These are phyloP conservation scores for Mucor plumbeus DNA, from an alignment of 371 early-diverging fungal species.

Conservation along the genomic window DNA sequence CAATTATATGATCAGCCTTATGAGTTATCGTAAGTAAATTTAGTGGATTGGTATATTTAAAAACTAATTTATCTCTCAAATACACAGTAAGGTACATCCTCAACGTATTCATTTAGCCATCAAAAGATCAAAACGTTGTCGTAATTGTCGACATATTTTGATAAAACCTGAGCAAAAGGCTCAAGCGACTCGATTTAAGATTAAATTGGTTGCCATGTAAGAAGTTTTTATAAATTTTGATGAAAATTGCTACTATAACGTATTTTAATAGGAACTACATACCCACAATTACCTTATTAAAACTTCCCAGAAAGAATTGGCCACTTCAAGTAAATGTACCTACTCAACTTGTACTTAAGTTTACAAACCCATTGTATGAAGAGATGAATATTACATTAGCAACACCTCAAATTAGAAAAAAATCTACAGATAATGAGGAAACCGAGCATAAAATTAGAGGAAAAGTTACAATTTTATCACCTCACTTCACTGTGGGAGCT, in stretches of 20 bases:
- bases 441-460: constrained; percentile 31
- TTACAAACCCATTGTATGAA: constrained; percentile 84
- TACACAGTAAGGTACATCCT: constrained; percentile 65
- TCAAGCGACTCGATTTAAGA: constrained; percentile 83
- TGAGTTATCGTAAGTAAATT: constrained; percentile 40
- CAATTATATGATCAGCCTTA: constrained; percentile 76
- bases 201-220: constrained; percentile 85
- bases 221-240: background rate
- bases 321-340: constrained; percentile 60
- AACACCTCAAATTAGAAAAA: constrained; percentile 46
- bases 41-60: background rate
- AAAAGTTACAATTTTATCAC: constrained; percentile 66
- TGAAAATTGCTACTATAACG: no score
- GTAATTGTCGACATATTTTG: constrained; percentile 85
- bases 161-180: constrained; percentile 94
- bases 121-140: constrained; percentile 86
- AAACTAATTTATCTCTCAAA: background rate
- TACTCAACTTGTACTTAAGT: constrained; percentile 73
- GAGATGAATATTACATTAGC: constrained; percentile 73
- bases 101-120: constrained; percentile 86
- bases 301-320: constrained; percentile 57
- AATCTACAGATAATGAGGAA: background rate
- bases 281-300: constrained; percentile 77
- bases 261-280: constrained; percentile 62
- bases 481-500: constrained; percentile 75